Percentiles rank a stretch among this genome's conserved stretches.
Evolutionary conservation across 164 flowering plant genomes (phyloP).

Genomic region (Sedum album): DNA sequence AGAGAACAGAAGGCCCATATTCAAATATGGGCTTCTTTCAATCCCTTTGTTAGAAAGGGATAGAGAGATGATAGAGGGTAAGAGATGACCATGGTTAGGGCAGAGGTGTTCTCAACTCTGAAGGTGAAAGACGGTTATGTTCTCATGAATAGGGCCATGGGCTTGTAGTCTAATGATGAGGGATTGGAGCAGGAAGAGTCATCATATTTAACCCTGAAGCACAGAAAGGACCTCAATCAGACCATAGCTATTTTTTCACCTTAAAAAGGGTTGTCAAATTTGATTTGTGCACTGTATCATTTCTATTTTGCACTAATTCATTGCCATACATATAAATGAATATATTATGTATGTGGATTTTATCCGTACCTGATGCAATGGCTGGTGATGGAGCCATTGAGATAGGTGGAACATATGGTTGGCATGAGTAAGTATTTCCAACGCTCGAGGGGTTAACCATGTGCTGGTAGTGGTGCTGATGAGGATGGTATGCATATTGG

Average conservation of each 20-base stretch:
- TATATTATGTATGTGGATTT: no score
- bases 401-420: constrained; percentile 59
- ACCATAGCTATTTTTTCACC: constrained; percentile 33
- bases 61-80: constrained; percentile 19
- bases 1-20: constrained; percentile 20
- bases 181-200: constrained; percentile 59
- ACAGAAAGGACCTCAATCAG: constrained; percentile 57
- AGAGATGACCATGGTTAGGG: constrained; percentile 78
- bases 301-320: no score
- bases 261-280: no score
- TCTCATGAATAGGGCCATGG: not conserved
- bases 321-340: no score
- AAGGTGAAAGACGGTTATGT: constrained; percentile 13
- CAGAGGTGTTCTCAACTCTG: constrained; percentile 36
- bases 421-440: constrained; percentile 37
- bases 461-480: constrained; percentile 6
- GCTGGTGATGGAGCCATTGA: constrained; percentile 64
- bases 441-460: constrained; percentile 48
- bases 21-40: constrained; percentile 20
- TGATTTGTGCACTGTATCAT: no score
- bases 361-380: constrained; percentile 71
- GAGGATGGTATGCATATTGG: constrained; percentile 47
- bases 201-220: constrained; percentile 80
- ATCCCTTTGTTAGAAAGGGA: constrained; percentile 7
- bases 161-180: constrained; percentile 46